Evolutionary conservation across 495 filamentous ascomycete genomes (phyloP), one percentile per base, ranked within the genome.

Genomic region (Aspergillus campestris): DNA sequence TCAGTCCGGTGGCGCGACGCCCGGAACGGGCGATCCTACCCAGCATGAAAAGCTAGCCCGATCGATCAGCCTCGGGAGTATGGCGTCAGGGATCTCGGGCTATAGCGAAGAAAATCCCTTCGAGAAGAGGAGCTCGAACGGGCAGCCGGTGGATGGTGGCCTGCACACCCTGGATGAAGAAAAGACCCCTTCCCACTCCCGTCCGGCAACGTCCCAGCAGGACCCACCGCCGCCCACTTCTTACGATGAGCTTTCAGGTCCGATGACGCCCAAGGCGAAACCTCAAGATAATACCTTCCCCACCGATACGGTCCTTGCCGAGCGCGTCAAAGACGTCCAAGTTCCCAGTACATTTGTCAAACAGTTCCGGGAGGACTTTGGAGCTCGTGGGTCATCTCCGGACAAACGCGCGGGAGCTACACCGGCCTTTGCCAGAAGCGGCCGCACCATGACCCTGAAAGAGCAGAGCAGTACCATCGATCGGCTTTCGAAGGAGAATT

Each of bases 381-480:
- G 47, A 69, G 79, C 59, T 70, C 77, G 53, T 50, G 75, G 52
- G 60, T 67, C 60, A 38, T 82, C 61, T 52, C 81, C 64, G 51
- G 78, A 69, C 45, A 83, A 74, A 66, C 75, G 60, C 40, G 50
- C 65, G 6, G 67, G 64, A 12, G 59, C 70, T 34, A 71, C 80
- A 6, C 74, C 81, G 8, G 71, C 66, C 12, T 73, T 71, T 44
- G 61, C 77, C 31, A 73, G 80, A 31, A 78, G 78, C 42, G 87
- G 85, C 34, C 87, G 83, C 55, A 92, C 81, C 50, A 74, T 97
- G 69, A 97, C 94, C 0, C 70, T 98, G 10, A 96, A 97, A 63
- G 92, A 97, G 61, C 92, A 98, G 62, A 94, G 88, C 51, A 92
- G 84, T 59, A 95, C 89, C 15, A 96, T 98, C 49, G 92, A 97